Evolutionary conservation across 225 moss, liverwort and hornwort species (phyloP), one percentile per base, ranked within the genome.

Genomic region (Physcomitrium patens): DNA sequence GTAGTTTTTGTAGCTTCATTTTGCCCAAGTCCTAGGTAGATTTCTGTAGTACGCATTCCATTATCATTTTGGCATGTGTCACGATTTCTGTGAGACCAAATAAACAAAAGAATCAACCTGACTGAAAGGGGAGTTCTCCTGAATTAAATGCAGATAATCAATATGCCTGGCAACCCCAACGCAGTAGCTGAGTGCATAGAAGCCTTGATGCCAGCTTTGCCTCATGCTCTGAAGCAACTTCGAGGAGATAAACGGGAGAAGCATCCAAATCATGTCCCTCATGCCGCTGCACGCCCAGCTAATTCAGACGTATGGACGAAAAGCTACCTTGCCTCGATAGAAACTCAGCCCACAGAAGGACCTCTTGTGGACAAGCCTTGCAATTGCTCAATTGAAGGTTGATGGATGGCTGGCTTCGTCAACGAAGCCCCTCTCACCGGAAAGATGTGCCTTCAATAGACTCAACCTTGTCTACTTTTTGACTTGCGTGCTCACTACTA

Each of bases 91-190:
- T 47, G 59, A 50, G 31, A 51, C 15, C n/a, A 8, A 37, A 37
- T 37, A 37, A 37, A 0, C 31, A 37, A 37, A 4, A 23, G 61
- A 64, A 42, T 16, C 27, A 10, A 6, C 23, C 41, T 42, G 53
- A 16, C 24, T 64, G 11, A 12, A 14, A 22, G 63, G 46, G 57
- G 49, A 20, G 22, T 53, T 51, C 63, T 19, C 2, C 8, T 60
- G 53, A 28, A 52, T 57, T 72, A 10, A 27, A 47, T 78, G 63
- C 84, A 96, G 96, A 95, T 99, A 37, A 89, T 99, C 62, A 99
- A 99, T 64, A 99, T 99, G 95, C 99, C 99, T 19, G 99, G 99
- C 31, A 99, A 99, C 70, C 99, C 99, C 8, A 99, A 99, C 67
- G 99, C 99, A 9, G 99, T 99, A 0, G 90, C 91, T 1, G 99